A percentile compares a stretch with the other conserved stretches of the same genome.
Conservation (phyloP, 140 eudicot genomes). For the Erigeron philadelphicus region DNA sequence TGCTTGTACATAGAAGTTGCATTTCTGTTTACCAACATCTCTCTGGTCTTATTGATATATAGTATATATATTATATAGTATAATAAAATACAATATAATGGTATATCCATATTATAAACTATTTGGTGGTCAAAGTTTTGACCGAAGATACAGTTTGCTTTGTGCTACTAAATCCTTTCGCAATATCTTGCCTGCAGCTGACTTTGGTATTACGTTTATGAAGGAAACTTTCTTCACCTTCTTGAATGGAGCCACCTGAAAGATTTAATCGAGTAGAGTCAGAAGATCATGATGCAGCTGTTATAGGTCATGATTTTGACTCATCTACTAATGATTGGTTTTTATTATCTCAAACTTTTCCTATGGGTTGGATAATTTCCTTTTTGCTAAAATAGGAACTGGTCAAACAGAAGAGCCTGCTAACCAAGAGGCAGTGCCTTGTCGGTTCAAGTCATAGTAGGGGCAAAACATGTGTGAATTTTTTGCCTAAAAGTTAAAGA, state of each 20-base stretch:
- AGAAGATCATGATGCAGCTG: slow-evolving; percentile 15
- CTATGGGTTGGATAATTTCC: neutral
- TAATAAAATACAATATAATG: slow-evolving; percentile 11
- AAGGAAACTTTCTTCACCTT: slow-evolving; percentile 65
- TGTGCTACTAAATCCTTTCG: slow-evolving; percentile 59
- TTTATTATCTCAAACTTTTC: slow-evolving; percentile 3
- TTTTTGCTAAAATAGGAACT: neutral
- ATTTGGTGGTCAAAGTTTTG: slow-evolving; percentile 44
- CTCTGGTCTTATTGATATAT: slow-evolving; percentile 25
- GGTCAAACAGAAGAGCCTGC: too few species aligned
- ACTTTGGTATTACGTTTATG: slow-evolving; percentile 66
- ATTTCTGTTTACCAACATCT: slow-evolving; percentile 10
- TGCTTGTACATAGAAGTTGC: slow-evolving; percentile 15
- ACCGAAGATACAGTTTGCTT: slow-evolving; percentile 38
- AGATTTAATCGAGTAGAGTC: slow-evolving; percentile 18
- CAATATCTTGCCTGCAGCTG: slow-evolving; percentile 77
- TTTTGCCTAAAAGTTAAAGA: neutral
- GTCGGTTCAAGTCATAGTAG: too few species aligned
- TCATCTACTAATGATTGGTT: slow-evolving; percentile 5
- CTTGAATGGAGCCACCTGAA: slow-evolving; percentile 85
- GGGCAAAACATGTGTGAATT: too few species aligned
- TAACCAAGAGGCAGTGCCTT: too few species aligned
- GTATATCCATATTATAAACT: slow-evolving; percentile 12
- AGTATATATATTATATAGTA: neutral
- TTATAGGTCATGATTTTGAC: slow-evolving; percentile 9